Percentiles rank a stretch among this genome's conserved stretches.
These are phyloP conservation scores for Musa itinerans DNA, from an alignment of 176 grass and related monocot species.

Conservation along the genomic window DNA sequence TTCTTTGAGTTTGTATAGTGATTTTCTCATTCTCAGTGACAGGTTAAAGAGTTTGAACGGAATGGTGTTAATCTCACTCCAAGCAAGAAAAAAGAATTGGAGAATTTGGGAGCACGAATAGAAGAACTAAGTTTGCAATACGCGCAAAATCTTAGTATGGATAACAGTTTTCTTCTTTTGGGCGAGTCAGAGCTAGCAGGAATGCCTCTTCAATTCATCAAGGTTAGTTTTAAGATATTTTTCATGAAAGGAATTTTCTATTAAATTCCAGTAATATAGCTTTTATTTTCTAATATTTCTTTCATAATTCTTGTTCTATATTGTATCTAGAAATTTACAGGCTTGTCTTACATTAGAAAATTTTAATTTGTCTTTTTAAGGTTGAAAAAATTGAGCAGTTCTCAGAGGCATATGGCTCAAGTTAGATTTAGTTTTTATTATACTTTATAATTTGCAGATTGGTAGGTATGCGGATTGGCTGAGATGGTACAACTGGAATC, in stretches of 20 bases:
- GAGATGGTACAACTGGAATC: too few relatives aligned
- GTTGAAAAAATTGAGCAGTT: background rate
- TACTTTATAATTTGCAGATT: too few relatives aligned
- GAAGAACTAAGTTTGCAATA: slow-evolving; percentile 73
- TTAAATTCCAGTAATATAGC: background rate
- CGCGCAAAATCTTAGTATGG: slow-evolving; percentile 58
- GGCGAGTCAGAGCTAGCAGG: slow-evolving; percentile 66
- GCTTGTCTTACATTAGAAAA: background rate
- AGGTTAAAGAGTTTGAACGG: slow-evolving; percentile 91
- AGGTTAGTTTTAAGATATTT: slow-evolving; percentile 39
- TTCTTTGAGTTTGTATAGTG: slow-evolving; percentile 4
- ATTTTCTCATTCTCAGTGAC: slow-evolving; percentile 32
- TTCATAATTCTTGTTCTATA: background rate
- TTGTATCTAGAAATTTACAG: background rate
- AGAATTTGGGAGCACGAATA: slow-evolving; percentile 60
- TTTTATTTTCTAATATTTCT: background rate
- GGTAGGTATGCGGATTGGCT: too few relatives aligned
- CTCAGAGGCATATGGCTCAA: background rate
- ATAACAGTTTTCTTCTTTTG: slow-evolving; percentile 58
- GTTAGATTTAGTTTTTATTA: too few relatives aligned
- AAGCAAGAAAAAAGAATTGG: slow-evolving; percentile 75
- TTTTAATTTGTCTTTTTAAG: background rate
- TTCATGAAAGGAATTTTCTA: background rate
- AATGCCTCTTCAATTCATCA: slow-evolving; percentile 73
- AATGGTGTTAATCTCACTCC: slow-evolving; percentile 60